These are phyloP conservation scores for Apophysomyces ossiformis DNA, from an alignment of 371 early-diverging fungal species.

Conservation along the genomic window DNA sequence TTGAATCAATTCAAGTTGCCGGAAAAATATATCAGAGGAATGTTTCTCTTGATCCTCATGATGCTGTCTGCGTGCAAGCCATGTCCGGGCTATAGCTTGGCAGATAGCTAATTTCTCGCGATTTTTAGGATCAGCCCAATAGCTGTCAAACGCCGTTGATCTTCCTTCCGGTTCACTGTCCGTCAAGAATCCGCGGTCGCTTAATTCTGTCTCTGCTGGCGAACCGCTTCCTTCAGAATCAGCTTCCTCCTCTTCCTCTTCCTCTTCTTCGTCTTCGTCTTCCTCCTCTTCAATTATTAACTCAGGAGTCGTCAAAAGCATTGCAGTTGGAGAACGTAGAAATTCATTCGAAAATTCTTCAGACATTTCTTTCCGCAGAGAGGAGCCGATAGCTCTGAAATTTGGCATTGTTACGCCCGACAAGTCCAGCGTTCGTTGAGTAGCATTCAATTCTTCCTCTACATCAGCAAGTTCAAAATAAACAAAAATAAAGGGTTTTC, in stretches of 20 bases:
- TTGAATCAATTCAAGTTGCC: conserved; percentile 42
- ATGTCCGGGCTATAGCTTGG: conserved; percentile 65
- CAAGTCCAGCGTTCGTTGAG: conserved; percentile 82
- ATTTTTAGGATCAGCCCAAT: conserved; percentile 37
- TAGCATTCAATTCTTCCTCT: conserved; percentile 85
- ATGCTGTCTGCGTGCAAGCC: conserved; percentile 57
- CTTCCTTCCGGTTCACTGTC: too few species aligned
- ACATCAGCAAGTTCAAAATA: too few species aligned
- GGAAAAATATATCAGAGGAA: background rate
- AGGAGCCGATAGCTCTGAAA: conserved; percentile 77
- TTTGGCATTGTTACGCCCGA: conserved; percentile 83
- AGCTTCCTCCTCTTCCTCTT: conserved; percentile 30
- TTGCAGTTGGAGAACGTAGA: background rate
- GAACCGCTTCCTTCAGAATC: background rate
- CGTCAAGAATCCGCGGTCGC: conserved; percentile 14
- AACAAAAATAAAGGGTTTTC: too few species aligned
- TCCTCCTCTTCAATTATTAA: conserved; percentile 45
- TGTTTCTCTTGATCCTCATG: conserved; percentile 16
- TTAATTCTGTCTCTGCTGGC: background rate
- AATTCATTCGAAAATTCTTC: conserved; percentile 18
- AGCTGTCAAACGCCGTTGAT: conserved; percentile 3
- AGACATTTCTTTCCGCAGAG: conserved; percentile 71
- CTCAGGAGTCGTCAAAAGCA: conserved; percentile 38
- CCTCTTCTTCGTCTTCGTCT: conserved; percentile 40
- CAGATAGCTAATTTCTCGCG: conserved; percentile 45